Evolutionary conservation across 768 basidiomycete species (phyloP).

Genomic region (Leccinum longicurvipes): DNA sequence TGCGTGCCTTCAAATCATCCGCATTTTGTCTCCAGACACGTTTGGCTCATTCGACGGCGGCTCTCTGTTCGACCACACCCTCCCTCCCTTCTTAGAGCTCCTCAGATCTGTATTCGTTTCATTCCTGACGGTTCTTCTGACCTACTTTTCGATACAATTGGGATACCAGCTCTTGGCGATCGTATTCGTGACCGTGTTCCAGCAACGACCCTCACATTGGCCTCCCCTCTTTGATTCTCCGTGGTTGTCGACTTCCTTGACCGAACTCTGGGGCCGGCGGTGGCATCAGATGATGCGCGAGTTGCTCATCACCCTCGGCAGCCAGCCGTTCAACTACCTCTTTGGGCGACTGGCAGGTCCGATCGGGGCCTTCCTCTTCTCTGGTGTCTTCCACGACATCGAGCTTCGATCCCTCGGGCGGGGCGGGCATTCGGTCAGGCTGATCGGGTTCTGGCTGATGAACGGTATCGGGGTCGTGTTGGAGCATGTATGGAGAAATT

Average conservation of each 20-base stretch:
- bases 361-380: conserved; percentile 56
- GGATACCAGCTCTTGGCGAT: conserved; percentile 43
- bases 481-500: conserved; percentile 44
- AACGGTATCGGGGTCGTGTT: conserved; percentile 51
- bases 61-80: conserved; percentile 35
- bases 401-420: conserved; percentile 54
- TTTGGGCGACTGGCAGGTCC: conserved; percentile 50
- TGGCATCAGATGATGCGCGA: conserved; percentile 71
- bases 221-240: conserved; percentile 61
- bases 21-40: conserved; percentile 37
- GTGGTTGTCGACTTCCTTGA: conserved; percentile 53
- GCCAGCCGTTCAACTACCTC: conserved; percentile 39
- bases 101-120: conserved; percentile 42
- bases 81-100: conserved; percentile 32
- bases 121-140: conserved; percentile 38
- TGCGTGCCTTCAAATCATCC: conserved; percentile 10
- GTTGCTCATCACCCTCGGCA: conserved; percentile 48
- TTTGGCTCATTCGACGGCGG: conserved; percentile 33
- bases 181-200: conserved; percentile 42
- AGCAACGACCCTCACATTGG: conserved; percentile 51
- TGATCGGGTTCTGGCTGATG: conserved; percentile 52
- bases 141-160: conserved; percentile 45
- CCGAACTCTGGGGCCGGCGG: conserved; percentile 57
- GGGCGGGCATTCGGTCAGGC: conserved; percentile 40
- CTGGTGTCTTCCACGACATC: conserved; percentile 55